Evolutionary conservation across 2,329 filamentous ascomycete species (phyloP), one percentile per base, ranked within the genome.

Genomic region (Anisogramma anomala): DNA sequence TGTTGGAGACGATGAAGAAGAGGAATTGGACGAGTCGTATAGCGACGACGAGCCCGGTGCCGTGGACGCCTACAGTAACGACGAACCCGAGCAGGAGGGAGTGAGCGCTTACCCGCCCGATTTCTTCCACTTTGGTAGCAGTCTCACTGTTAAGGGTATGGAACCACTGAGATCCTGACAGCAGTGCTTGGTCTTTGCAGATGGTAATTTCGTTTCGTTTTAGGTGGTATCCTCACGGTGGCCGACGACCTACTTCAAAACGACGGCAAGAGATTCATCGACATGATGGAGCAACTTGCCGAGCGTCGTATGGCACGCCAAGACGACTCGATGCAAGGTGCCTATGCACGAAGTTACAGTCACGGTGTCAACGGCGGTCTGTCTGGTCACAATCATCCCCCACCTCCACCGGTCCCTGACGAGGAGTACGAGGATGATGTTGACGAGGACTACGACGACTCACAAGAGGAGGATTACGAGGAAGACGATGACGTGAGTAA

Each of bases 201-300:
- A 39, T 47, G 41, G 41, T 47, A 47, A 47, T 41, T 36, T 36
- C 33, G 28, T 11, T 38, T 26, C 34, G n/a, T 58, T 62, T 62
- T 74, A 86, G 88, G 91, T 69, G 93, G 91, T 59, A 95, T 98
- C 63, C 79, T 98, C 60, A 98, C 91, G 51, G 91, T 98, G 57
- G 91, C 91, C 61, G 91, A 98, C 69, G 91, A 98, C 65, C 72
- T 98, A 50, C 75, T 98, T 49, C 96, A 96, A 64, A 98, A 98
- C 64, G 91, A 98, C 63, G 91, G 91, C 55, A 94, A 94, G 64
- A 94, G 94, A 58, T 98, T 98, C 67, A 98, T 98, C 63, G 91
- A 98, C 61, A 98, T 98, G 91, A 98, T 98, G 91, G 91, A 98
- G 62, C 89, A 96, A 66, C 74, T 98, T 54, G 91, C 91, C 27